Base-by-base conservation (phyloP, 306 rosid genomes). In the Carpinus fangiana region DNA sequence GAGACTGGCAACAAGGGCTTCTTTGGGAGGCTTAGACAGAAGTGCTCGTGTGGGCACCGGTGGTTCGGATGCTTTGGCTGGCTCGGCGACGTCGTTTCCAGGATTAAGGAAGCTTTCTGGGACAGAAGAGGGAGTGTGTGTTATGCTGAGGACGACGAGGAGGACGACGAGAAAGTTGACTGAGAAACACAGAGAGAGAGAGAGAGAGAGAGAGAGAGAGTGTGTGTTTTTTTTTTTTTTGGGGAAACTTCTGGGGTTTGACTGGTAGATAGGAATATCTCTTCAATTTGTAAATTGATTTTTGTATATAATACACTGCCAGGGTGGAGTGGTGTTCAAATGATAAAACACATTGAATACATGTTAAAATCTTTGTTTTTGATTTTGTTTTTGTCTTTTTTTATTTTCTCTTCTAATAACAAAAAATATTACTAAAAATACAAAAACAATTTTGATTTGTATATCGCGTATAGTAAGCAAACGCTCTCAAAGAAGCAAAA, bases 51-150 rank as follows among this genome's bases (percentile, higher is more conserved):
- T 1, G 23, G 61, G 6, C 56, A 45, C 18, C 71, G 77, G 1
- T 73, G 76, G 9, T 38, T 76, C n/a, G 87, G 88, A 0, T 90
- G 90, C 81, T 26, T 88, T 5, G 31, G 45, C 43, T 84, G 88
- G 84, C 53, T 86, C 7, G 5, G 21, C 57, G 83, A 53, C 75
- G 81, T 78, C 82, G 59, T 48, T 38, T 56, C 69, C 59, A 4
- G 26, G 7, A 9, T 76, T 11, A 70, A 26, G 59, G 67, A 76
- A 0, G 23, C 75, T 1, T 74, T 55, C 34, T 61, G 67, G 5
- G 65, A 36, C 12, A 23, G 70, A 1, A 81, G 64, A 56, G 67
- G 67, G 51, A 26, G 0, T 28, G 60, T 8, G 51, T n/a, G 45
- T n/a, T 20, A 26, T 12, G 41, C 4, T n/a, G 79, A 81, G 0